Base-by-base conservation (phyloP, 495 filamentous ascomycete genomes). In the Pyrenula massariospora region DNA sequence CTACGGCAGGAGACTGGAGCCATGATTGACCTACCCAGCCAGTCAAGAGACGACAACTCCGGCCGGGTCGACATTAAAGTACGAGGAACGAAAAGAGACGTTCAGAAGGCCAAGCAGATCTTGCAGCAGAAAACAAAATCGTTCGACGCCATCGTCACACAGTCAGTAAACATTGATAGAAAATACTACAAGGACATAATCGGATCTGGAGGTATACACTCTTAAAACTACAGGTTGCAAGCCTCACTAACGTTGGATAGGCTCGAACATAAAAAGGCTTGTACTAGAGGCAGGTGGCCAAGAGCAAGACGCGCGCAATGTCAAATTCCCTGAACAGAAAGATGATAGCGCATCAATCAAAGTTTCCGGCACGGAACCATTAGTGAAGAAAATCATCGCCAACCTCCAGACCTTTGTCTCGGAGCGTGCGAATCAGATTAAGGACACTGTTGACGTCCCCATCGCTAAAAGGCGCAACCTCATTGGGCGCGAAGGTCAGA, bases 131-230 rank as follows among this genome's bases (percentile, higher is more conserved):
- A 91, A 65, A 84, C 83, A 54, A 84, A 80, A 50, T 77, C 87
- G 49, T 95, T 95, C 60, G 91, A 97, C 64, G 81, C 92, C 56
- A 96, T 82, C 12, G 78, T 96, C 54, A 83, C 84, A 15, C 84
- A 84, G 73, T 89, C 83, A 21, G 78, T 99, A 25, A 84, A 90
- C 20, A 84, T 99, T 2, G 90, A 96, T 57, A 87, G 88, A 73
- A 92, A 91, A 71, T 84, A 91, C 66, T 94, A 99, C 73, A 85
- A 86, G 66, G 82, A 84, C 24, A 73, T 99, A 48, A 99, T 99
- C 70, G 93, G 93, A 54, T 72, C 81, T 60, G 85, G 85, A 65
- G 93, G 91, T 95, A 80, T n/a, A n/a, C n/a, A n/a, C n/a, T n/a
- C n/a, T n/a, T n/a, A n/a, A n/a, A n/a, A n/a, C n/a, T n/a, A n/a